A percentile compares a stretch with the other conserved stretches of the same genome.
These are phyloP conservation scores for Ceratocystis albifundus DNA, from an alignment of 2,329 filamentous ascomycete genomes.

Conservation along the genomic window DNA sequence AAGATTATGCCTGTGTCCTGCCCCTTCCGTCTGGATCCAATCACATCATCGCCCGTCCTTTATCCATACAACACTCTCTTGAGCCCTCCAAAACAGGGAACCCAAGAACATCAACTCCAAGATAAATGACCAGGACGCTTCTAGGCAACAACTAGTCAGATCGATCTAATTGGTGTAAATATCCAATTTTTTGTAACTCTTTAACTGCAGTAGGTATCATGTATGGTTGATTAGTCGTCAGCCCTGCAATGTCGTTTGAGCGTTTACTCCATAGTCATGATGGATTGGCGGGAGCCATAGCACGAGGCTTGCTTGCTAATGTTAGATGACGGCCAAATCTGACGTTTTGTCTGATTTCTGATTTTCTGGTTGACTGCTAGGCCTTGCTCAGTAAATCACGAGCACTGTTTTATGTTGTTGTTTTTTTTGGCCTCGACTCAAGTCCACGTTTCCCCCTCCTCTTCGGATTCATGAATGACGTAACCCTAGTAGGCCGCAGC, in stretches of 20 bases:
- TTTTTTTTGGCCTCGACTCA: background rate
- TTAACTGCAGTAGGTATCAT: background rate
- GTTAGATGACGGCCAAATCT: background rate
- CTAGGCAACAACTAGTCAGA: background rate
- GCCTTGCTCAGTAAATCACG: too few relatives aligned
- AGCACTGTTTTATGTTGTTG: too few relatives aligned
- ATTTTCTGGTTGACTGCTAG: too few relatives aligned
- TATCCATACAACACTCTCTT: too few relatives aligned
- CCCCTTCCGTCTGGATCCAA: too few relatives aligned
- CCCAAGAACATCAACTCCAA: too few relatives aligned
- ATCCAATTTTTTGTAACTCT: background rate
- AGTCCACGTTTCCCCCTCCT: background rate
- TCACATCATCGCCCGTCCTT: too few relatives aligned
- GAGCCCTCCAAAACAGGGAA: too few relatives aligned
- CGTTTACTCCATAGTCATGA: background rate
- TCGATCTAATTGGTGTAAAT: background rate
- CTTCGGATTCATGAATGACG: background rate
- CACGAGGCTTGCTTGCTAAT: background rate
- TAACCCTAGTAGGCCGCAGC: background rate
- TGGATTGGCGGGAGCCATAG: background rate
- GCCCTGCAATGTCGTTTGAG: background rate
- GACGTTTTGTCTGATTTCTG: background rate
- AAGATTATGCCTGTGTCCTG: too few relatives aligned
- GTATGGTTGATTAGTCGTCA: background rate
- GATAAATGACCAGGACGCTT: too few relatives aligned